Conservation (phyloP, 768 basidiomycete genomes). For the Phylloporus sp. region DNA sequence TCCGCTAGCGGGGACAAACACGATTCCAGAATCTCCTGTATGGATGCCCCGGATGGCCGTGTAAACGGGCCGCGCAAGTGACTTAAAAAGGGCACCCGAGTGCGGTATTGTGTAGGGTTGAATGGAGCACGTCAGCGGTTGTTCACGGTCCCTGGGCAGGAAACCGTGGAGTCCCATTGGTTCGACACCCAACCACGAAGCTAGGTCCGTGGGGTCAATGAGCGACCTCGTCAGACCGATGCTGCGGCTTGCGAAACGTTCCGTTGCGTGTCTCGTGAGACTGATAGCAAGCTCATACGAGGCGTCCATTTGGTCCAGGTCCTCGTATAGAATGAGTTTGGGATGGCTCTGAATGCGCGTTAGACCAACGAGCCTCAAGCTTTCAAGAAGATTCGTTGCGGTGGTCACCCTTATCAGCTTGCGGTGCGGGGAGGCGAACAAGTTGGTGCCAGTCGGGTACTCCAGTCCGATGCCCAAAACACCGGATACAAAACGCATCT, state of each 20-base stretch:
- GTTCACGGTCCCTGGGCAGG: slow-evolving; percentile 76
- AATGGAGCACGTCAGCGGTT: slow-evolving; percentile 60
- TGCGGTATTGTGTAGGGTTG: slow-evolving; percentile 83
- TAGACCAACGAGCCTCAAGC: slow-evolving; percentile 33
- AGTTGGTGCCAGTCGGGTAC: slow-evolving; percentile 21
- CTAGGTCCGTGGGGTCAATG: slow-evolving; percentile 74
- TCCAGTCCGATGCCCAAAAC: slow-evolving; percentile 38
- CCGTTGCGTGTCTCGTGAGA: slow-evolving; percentile 59
- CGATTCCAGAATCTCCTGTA: slow-evolving; percentile 50
- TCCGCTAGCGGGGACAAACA: slow-evolving; percentile 83
- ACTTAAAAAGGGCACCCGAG: slow-evolving; percentile 81
- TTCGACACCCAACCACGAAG: slow-evolving; percentile 77
- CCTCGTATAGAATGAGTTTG: slow-evolving; percentile 73
- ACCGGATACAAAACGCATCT: slow-evolving; percentile 41
- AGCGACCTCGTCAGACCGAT: slow-evolving; percentile 77
- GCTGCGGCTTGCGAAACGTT: slow-evolving; percentile 58
- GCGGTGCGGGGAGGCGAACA: slow-evolving; percentile 35
- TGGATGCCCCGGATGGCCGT: slow-evolving; percentile 53
- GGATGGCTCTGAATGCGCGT: slow-evolving; percentile 35
- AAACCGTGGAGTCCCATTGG: slow-evolving; percentile 65
- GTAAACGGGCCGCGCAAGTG: slow-evolving; percentile 89
- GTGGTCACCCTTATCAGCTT: slow-evolving; percentile 55
- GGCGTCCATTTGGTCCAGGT: slow-evolving; percentile 76
- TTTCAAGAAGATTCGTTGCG: slow-evolving; percentile 44
- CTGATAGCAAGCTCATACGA: slow-evolving; percentile 82